Base-by-base conservation (phyloP, 139 green algal genomes). In the Desmodesmus armatus region DNA sequence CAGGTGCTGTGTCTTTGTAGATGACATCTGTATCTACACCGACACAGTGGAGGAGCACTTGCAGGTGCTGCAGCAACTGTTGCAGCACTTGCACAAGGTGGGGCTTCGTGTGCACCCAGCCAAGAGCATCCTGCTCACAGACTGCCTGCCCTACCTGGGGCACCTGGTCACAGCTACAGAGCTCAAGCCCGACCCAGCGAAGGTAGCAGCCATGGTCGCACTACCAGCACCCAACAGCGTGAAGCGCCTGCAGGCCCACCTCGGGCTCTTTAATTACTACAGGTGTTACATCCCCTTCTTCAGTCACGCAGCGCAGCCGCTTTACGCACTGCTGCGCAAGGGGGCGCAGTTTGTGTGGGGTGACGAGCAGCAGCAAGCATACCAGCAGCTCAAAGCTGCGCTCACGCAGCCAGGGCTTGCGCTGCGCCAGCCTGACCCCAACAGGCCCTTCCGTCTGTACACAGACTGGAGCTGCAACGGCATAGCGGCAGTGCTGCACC, bases 231-330 rank as follows among this genome's bases (percentile, higher is more conserved):
- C 41, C 69, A 6, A 4, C 83, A 78, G 75, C 37, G 83, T 29
- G 65, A 69, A 25, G n/a, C 58, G 90, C 60, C n/a, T 90, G 37
- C 81, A 69, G 13, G 43, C 17, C 19, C 78, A 85, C 7, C 33
- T 92, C 19, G 86, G 89, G 6, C n/a, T 91, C 17, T 43, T 86
- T 17, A 74, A 65, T 19, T 92, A 89, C 62, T 90, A 89, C 41
- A 51, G 87, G 1, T 75, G 60, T 11, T 91, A 87, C 37, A 58
- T 91, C 2, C 79, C 79, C 0, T 29, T 65, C n/a, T 89, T 63
- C 60, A 85, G 78, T 66, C 65, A 5, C 0, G 78, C 90, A 15
- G 62, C 40, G 11, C 21, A 62, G 21, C 88, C 88, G 2, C n/a
- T 93, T 7, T 84, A 78, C 49, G 55, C 39, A 1, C 21, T 93